These are phyloP conservation scores for Colletotrichum sp. DNA, from an alignment of 2,329 filamentous ascomycete species.

Conservation along the genomic window DNA sequence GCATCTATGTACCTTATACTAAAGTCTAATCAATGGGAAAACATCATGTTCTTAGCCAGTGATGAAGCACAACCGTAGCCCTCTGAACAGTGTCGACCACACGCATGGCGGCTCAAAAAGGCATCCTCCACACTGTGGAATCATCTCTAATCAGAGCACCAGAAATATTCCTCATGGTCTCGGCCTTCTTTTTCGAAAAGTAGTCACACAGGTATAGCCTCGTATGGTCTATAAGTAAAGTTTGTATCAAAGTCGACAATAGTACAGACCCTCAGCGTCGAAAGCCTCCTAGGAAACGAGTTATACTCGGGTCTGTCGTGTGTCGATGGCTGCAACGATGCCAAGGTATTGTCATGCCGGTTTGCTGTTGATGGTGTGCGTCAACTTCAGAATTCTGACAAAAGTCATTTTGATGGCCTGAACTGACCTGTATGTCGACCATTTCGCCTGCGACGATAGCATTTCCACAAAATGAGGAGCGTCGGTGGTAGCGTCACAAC, in stretches of 20 bases:
- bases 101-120: rapidly evolving
- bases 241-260: neutral
- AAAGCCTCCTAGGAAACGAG: neutral
- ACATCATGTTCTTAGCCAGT: rapidly evolving
- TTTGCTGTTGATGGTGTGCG: rapidly evolving
- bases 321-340: neutral
- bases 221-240: neutral
- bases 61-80: rapidly evolving
- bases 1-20: neutral
- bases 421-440: neutral
- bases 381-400: neutral
- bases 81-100: rapidly evolving
- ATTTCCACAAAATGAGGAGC: rapidly evolving
- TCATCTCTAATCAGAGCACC: neutral
- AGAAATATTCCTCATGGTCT: neutral
- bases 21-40: neutral
- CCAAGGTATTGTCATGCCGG: neutral
- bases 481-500: neutral
- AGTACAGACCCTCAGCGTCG: neutral
- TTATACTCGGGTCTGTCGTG: neutral
- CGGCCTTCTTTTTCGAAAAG: rapidly evolving
- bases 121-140: rapidly evolving
- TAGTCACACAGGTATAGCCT: neutral
- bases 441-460: neutral
- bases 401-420: rapidly evolving